phyloP scores from a whole-genome alignment of 805 yeast species.

The Starmerella stellata region DNA sequence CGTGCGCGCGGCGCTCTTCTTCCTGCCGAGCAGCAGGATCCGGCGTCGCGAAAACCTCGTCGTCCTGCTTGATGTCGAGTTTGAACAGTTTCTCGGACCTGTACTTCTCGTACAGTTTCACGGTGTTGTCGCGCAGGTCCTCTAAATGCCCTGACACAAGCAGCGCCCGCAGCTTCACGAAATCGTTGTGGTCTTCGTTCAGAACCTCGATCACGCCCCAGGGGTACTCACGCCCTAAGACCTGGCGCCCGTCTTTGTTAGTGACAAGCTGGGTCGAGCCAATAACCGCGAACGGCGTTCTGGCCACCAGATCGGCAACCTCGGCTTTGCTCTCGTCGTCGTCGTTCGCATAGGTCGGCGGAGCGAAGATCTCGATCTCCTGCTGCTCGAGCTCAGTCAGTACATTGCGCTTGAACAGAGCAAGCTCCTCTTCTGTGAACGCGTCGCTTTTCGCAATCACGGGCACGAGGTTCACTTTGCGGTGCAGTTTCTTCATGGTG shows the following conservation, averaged over 20 bases:
- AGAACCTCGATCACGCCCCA: constrained; percentile 97
- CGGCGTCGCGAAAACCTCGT: constrained; percentile 79
- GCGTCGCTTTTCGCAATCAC: constrained; percentile 90
- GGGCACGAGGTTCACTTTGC: constrained; percentile 85
- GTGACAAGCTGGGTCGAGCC: constrained; percentile 65
- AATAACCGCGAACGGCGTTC: constrained; percentile 82
- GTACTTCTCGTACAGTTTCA: constrained; percentile 72
- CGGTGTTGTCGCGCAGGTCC: constrained; percentile 77
- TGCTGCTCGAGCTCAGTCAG: constrained; percentile 58
- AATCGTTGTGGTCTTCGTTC: constrained; percentile 85
- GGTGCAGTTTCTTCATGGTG: constrained; percentile 73
- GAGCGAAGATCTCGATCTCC: constrained; percentile 57
- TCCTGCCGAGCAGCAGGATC: constrained; percentile 84
- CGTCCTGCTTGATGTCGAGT: constrained; percentile 85
- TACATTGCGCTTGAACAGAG: constrained; percentile 56
- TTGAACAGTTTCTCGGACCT: constrained; percentile 61
- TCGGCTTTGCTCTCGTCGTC: constrained; percentile 64
- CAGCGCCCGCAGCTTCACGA: constrained; percentile 71
- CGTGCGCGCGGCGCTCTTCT: constrained; percentile 84
- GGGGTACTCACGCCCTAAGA: constrained; percentile 85
- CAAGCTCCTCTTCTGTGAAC: constrained; percentile 69
- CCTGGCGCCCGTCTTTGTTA: constrained; percentile 53
- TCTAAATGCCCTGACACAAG: constrained; percentile 80
- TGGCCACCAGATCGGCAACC: constrained; percentile 46
- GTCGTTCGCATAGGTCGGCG: constrained; percentile 59